Conservation (phyloP, 1,284 basidiomycete species). For the Porogramme epimiltina region DNA sequence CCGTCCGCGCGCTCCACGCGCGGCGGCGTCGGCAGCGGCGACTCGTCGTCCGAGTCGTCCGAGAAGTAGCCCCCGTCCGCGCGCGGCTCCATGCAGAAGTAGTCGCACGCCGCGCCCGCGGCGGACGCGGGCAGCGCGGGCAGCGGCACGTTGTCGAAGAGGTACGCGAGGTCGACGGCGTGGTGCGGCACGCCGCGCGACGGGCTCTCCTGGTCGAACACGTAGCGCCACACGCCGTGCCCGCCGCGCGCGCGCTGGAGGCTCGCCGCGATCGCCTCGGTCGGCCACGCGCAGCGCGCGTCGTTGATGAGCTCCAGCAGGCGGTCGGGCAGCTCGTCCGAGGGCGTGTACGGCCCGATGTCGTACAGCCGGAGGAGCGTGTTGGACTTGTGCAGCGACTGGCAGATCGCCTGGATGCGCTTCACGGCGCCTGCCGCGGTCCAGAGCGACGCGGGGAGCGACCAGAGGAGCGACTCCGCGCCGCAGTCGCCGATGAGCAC, state of each 20-base stretch:
- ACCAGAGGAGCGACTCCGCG: conserved; percentile 67
- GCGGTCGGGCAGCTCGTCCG: conserved; percentile 62
- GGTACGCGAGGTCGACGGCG: conserved; percentile 68
- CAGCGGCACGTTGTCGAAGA: conserved; percentile 70
- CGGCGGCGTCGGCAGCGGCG: conserved; percentile 36
- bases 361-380: conserved; percentile 69
- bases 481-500: conserved; percentile 74
- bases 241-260: conserved; percentile 51
- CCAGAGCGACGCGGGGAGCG: conserved; percentile 60
- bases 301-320: conserved; percentile 74
- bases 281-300: conserved; percentile 73
- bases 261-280: conserved; percentile 52
- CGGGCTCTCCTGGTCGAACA: conserved; percentile 78
- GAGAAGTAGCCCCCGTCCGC: conserved; percentile 28
- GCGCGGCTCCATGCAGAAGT: conserved; percentile 24
- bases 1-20: conserved; percentile 9
- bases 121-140: conserved; percentile 22
- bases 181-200: conserved; percentile 63
- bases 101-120: conserved; percentile 1
- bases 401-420: conserved; percentile 70
- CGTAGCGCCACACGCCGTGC: conserved; percentile 68
- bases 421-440: conserved; percentile 58
- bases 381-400: conserved; percentile 62
- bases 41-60: conserved; percentile 16
- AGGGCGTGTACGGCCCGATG: conserved; percentile 57